Evolutionary conservation across 2,329 filamentous ascomycete genomes (phyloP), one percentile per base, ranked within the genome.

Genomic region (Colletotrichum gigasporum): DNA sequence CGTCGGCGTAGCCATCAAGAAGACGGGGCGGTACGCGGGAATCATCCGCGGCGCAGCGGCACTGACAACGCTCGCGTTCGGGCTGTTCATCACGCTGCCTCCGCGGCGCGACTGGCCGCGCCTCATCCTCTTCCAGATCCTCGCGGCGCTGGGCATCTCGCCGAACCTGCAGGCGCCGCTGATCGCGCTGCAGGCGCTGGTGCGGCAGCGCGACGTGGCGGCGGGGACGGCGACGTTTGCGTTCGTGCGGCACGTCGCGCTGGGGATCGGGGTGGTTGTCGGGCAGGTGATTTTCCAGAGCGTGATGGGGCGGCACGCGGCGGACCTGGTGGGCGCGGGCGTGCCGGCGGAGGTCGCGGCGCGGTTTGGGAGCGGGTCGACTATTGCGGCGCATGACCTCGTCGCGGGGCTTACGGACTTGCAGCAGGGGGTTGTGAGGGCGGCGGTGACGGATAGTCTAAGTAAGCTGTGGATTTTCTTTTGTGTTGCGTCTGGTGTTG

Each of bases 261-360:
- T 88, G 0, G 85, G 88, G 2, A 85, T 90, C 18, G 89, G 88
- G 0, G 85, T 93, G 54, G 90, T 93, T 2, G 82, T 94, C 37
- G 92, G 92, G 22, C 88, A 90, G n/a, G 90, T 93, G 45, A 85
- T 94, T 35, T 94, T 94, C 78, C 89, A 93, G 76, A 94, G 94
- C 73, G 79, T 85, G 63, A 92, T 93, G 88, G 78, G 87, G 67
- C 80, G 79, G 47, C 85, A 87, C 69, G 80, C 83, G 24, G 70
- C 76, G 3, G 70, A 72, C n/a, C 80, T 91, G 24, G 75, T 78
- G 16, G 69, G 76, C 28, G 48, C 57, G 2, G 76, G 83, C 3
- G 80, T 92, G 0, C 84, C 84, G 0, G 76, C 75, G 0, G 71
- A 84, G 3, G 76, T 83, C 0, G 87, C 87, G 1, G 69, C 74